Evolutionary conservation across 1,139 yeast genomes (phyloP), one percentile per base, ranked within the genome.

Genomic region (Zygosaccharomyces pseudobailii): DNA sequence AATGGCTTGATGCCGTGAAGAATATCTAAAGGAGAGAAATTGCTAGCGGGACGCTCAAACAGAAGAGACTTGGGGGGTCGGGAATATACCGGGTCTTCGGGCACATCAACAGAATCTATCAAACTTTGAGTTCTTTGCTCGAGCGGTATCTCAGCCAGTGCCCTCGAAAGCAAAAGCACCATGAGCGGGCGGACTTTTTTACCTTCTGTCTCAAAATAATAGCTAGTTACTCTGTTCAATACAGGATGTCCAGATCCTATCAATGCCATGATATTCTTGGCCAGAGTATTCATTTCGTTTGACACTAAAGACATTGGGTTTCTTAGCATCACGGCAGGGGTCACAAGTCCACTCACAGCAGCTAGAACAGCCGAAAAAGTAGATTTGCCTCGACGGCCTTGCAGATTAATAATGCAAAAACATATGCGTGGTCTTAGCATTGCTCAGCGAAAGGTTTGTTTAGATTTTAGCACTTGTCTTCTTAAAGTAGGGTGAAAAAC

Each of bases 221-320:
- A 92, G 42, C 90, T 81, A 23, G 96, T 84, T 4, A 90, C 96
- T 57, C 95, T 75, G 67, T 90, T 89, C 50, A 92, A 74, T 5
- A 94, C 84, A 1, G 97, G 97, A 62, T 90, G 96, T 6, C 96
- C 95, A 0, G 95, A 84, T 1, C 97, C 97, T 49, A 92, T 82
- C 50, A 92, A 74, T 28, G 76, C 72, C 41, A 96, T 95, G 53
- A 92, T 94, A 61, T 89, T 88, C 62, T 80, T 80, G 28, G 96
- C 96, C 60, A 92, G 71, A 37, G 80, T 82, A 20, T 92, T 84
- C 98, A 92, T 92, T 63, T 92, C 98, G 58, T 86, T 85, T 40
- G 95, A 84, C n/a, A 92, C 98, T 43, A 90, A 78, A 10, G 94
- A 82, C 52, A 92, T 81, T 8, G 98, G 98, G 66, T 92, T 96